Conservation (phyloP, 2,329 filamentous ascomycete genomes). For the Calonectria fujianensis region DNA sequence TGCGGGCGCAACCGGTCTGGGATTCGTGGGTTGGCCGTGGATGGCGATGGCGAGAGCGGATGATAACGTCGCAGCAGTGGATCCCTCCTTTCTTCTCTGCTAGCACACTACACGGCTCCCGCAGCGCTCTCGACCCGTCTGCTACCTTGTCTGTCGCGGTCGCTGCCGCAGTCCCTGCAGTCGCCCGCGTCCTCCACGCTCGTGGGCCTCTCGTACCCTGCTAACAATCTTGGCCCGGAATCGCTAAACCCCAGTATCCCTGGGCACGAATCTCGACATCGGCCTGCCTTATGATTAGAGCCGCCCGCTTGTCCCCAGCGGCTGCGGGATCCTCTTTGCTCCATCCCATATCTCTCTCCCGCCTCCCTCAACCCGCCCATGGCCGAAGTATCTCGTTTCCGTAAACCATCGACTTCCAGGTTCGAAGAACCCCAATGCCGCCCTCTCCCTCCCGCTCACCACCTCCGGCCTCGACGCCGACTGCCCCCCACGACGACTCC, state of each 20-base stretch:
- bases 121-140: slow-evolving; percentile 19
- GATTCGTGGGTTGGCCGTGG: slow-evolving; percentile 53
- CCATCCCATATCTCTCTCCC: slow-evolving; percentile 49
- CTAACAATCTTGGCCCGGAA: slow-evolving; percentile 50
- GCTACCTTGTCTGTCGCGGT: slow-evolving; percentile 15
- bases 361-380: slow-evolving; percentile 52
- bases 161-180: slow-evolving; percentile 18
- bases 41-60: slow-evolving; percentile 49
- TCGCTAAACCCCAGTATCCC: slow-evolving; percentile 53
- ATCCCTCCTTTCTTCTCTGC: slow-evolving; percentile 43
- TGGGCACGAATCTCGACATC: slow-evolving; percentile 56
- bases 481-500: slow-evolving; percentile 61
- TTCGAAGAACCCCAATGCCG: slow-evolving; percentile 55
- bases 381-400: slow-evolving; percentile 51
- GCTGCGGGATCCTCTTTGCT: slow-evolving; percentile 44
- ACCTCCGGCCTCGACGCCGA: slow-evolving; percentile 52
- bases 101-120: slow-evolving; percentile 43
- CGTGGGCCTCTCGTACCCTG: slow-evolving; percentile 44
- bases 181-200: slow-evolving; percentile 29
- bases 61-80: slow-evolving; percentile 55
- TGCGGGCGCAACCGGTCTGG: slow-evolving; percentile 56
- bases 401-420: slow-evolving; percentile 49
- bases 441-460: slow-evolving; percentile 51
- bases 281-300: slow-evolving; percentile 57
- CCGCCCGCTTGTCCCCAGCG: slow-evolving; percentile 47